Percentiles rank a stretch among this genome's conserved stretches.
phyloP scores from a whole-genome alignment of 1,139 yeast species.

The Geotrichum candidum region DNA sequence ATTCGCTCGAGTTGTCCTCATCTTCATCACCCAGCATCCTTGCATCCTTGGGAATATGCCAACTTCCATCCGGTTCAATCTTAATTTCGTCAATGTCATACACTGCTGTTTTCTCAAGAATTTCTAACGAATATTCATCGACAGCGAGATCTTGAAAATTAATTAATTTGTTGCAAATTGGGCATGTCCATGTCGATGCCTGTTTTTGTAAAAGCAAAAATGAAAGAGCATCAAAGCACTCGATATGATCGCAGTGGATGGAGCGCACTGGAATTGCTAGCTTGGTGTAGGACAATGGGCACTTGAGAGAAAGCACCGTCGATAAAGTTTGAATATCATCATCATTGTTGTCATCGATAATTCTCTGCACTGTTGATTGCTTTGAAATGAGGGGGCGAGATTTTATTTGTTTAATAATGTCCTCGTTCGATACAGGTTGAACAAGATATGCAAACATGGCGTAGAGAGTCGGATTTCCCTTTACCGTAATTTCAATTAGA shows the following conservation, averaged over 20 bases:
- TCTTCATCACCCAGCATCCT: constrained; percentile 16
- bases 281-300: constrained; percentile 37
- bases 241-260: constrained; percentile 37
- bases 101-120: constrained; percentile 11
- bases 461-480: constrained; percentile 19
- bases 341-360: constrained; percentile 30
- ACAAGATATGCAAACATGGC: constrained; percentile 31
- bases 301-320: constrained; percentile 34
- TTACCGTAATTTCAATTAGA: constrained; percentile 26
- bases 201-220: constrained; percentile 39
- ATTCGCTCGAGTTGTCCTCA: constrained; percentile 19
- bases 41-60: constrained; percentile 28
- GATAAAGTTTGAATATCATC: constrained; percentile 38
- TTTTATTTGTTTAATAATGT: constrained; percentile 28
- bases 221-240: constrained; percentile 39
- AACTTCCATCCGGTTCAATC: constrained; percentile 36
- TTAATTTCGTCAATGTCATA: constrained; percentile 32
- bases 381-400: constrained; percentile 30
- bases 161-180: constrained; percentile 37
- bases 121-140: constrained; percentile 32
- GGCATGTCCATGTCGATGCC: constrained; percentile 42
- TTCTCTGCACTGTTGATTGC: constrained; percentile 26
- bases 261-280: constrained; percentile 38
- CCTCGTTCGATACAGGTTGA: constrained; percentile 20
- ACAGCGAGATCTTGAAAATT: constrained; percentile 33